Evolutionary conservation across 2,329 filamentous ascomycete genomes (phyloP).

Genomic region (Paecilomyces dactylethromorphus): DNA sequence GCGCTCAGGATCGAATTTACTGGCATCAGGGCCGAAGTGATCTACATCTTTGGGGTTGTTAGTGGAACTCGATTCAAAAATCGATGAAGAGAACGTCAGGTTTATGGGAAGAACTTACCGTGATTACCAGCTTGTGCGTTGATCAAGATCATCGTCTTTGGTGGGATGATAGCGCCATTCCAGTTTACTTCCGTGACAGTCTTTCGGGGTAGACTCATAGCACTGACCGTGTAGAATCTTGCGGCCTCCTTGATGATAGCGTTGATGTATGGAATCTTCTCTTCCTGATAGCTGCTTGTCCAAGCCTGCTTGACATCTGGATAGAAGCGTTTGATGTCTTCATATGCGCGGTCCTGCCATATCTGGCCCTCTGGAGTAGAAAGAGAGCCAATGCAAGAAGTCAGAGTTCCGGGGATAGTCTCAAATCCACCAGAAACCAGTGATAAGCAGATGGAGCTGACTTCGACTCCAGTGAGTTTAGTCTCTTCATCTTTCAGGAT

Average conservation of each 20-base stretch:
- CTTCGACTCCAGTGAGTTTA: conserved; percentile 59
- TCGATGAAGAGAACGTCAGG: background rate
- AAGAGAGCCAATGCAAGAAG: conserved; percentile 66
- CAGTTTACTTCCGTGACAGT: conserved; percentile 63
- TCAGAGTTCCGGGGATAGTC: conserved; percentile 66
- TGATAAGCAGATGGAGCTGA: conserved; percentile 68
- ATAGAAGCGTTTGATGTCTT: conserved; percentile 61
- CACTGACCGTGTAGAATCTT: conserved; percentile 67
- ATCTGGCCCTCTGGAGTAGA: conserved; percentile 55
- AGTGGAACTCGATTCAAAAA: background rate
- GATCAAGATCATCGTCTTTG: conserved; percentile 70
- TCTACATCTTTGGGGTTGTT: conserved; percentile 40
- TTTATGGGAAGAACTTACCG: conserved; percentile 9
- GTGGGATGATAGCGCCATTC: conserved; percentile 58
- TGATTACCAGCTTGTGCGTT: conserved; percentile 66
- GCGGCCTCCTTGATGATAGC: conserved; percentile 69
- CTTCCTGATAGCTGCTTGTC: conserved; percentile 59
- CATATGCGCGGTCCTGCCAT: conserved; percentile 60
- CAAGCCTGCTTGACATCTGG: conserved; percentile 59
- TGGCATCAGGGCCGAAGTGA: conserved; percentile 53
- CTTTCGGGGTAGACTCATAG: conserved; percentile 63
- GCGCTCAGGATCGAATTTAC: conserved; percentile 58
- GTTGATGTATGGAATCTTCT: conserved; percentile 65
- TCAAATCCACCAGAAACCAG: conserved; percentile 72
- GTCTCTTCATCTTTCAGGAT: conserved; percentile 61